Base-by-base conservation (phyloP, 2,329 filamentous ascomycete species). In the Hymenotorrendiella dingleyae region DNA sequence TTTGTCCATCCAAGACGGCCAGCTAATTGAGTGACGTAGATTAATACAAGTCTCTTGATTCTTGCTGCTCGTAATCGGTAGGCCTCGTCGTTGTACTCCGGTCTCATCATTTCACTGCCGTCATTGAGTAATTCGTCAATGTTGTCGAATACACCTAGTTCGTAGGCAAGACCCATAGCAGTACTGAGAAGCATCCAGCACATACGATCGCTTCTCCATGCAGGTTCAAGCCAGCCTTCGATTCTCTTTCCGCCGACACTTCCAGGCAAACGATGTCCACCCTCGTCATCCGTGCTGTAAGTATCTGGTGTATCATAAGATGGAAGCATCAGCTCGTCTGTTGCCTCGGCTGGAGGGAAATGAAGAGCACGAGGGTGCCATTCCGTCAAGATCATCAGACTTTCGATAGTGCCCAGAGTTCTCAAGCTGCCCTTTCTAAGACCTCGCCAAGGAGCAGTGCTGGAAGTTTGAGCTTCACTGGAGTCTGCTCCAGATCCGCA, bases 171-270 rank as follows among this genome's bases (percentile, higher is more conserved):
- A 1, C 89, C 86, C 70, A 91, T 86, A 11, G 88, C 89, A 27
- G 89, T 94, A 58, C 88, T 94, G 22, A 97, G 74, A 11, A 97
- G 71, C 88, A 96, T 96, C 91, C 91, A 96, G 60, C 87, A 94
- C 86, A 96, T 94, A 42, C 89, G 84, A 58, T 96, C 91, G 51
- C 84, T 88, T 55, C 91, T 77, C 88, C 91, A 96, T 7, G 88
- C 91, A 2, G 93, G 93, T 63, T 98, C 93, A 4, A 97, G 78
- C 88, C 93, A 97, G 62, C 88, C 91, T 60, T 95, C 89, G 50
- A 96, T 93, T 21, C 89, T 74, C 62, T 86, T 83, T 8, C 87
- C 88, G 33, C 88, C 86, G 16, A 88, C 76, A n/a, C 79, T 78
- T 46, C 64, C 62, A 6, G 66, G 66, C 40, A 68, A 63, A 43